Percentiles rank a stretch among this genome's conserved stretches.
These are phyloP conservation scores for Aristolochia contorta DNA, from an alignment of 164 flowering plant species.

Conservation along the genomic window DNA sequence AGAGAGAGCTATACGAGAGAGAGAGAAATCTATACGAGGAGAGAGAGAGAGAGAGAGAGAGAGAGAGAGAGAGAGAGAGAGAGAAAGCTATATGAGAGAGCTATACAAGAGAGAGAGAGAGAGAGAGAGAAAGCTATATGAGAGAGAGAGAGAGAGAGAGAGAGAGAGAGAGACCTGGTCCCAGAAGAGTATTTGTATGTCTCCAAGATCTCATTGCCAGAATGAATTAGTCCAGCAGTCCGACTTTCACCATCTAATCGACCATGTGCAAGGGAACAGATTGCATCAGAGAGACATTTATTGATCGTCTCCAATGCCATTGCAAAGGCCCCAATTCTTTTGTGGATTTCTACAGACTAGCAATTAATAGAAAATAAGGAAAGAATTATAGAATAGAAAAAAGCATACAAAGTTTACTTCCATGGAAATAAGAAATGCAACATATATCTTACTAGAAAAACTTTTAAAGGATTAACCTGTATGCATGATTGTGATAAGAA, in stretches of 20 bases:
- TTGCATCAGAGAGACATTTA: conserved; percentile 86
- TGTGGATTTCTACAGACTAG: conserved; percentile 86
- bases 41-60: conserved; percentile 4
- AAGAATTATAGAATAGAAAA: too few relatives aligned
- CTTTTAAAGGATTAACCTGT: too few relatives aligned
- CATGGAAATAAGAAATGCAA: too few relatives aligned
- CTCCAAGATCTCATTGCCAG: conserved; percentile 83
- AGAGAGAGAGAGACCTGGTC: conserved; percentile 39
- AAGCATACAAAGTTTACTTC: too few relatives aligned
- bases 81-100: too few relatives aligned
- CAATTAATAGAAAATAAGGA: not conserved
- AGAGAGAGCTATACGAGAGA: too few relatives aligned
- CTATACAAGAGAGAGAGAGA: too few relatives aligned
- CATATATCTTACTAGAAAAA: too few relatives aligned
- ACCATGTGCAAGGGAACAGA: conserved; percentile 79
- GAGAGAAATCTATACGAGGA: too few relatives aligned
- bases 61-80: conserved; percentile 5
- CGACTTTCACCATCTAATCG: conserved; percentile 88
- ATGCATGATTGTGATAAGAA: too few relatives aligned
- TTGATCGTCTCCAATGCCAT: conserved; percentile 88
- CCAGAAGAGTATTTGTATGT: conserved; percentile 63
- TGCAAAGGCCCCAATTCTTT: conserved; percentile 87
- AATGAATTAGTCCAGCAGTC: conserved; percentile 73
- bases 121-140: too few relatives aligned
- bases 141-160: too few relatives aligned